Evolutionary conservation across 352 stramenopile species (phyloP).

Genomic region (Globisporangium orthogonon): DNA sequence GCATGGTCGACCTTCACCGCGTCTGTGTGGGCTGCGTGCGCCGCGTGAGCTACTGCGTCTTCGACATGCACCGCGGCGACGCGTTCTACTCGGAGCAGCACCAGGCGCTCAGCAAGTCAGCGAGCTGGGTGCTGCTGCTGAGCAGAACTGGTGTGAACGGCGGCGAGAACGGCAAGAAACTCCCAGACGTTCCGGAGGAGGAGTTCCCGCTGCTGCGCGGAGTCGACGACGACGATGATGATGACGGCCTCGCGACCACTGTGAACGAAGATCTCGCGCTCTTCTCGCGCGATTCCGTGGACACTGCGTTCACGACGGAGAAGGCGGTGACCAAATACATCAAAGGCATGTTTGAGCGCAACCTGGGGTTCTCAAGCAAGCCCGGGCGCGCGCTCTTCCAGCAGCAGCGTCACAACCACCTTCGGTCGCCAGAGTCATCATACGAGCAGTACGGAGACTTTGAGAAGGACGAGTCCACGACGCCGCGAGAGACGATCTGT

Average conservation of each 20-base stretch:
- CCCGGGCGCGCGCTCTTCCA: too few relatives aligned
- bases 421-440: too few relatives aligned
- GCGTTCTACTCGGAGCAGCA: slow-evolving; percentile 18
- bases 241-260: slow-evolving; percentile 24
- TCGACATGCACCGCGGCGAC: slow-evolving; percentile 17
- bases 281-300: slow-evolving; percentile 1
- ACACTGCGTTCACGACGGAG: background rate
- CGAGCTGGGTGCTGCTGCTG: background rate
- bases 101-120: background rate
- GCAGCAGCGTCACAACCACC: too few relatives aligned
- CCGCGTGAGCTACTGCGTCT: slow-evolving; percentile 48
- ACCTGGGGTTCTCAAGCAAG: background rate
- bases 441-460: background rate
- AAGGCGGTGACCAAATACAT: slow-evolving; percentile 5
- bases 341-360: slow-evolving; percentile 4
- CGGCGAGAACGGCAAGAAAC: slow-evolving; percentile 10
- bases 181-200: slow-evolving; percentile 6
- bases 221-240: slow-evolving; percentile 16
- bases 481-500: slow-evolving; percentile 4
- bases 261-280: slow-evolving; percentile 32
- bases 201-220: slow-evolving; percentile 15
- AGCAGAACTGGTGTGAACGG: slow-evolving; percentile 2
- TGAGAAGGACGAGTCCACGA: background rate
- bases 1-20: slow-evolving; percentile 32
- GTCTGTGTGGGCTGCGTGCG: slow-evolving; percentile 42